Conservation (phyloP, 2,329 filamentous ascomycete genomes). For the Monosporascus cannonballus region DNA sequence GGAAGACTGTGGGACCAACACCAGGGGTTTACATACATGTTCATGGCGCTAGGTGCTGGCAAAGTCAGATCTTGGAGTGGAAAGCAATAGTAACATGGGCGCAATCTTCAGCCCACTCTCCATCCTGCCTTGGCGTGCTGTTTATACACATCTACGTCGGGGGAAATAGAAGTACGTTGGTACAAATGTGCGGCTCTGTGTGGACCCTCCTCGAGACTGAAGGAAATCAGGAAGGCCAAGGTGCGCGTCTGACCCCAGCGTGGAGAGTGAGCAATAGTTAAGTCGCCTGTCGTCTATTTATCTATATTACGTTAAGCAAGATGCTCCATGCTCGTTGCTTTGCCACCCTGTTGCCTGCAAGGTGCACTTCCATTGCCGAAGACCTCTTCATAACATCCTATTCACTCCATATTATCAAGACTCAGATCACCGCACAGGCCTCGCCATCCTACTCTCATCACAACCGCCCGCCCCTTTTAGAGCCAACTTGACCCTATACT, state of each 20-base stretch:
- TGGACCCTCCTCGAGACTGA: not conserved
- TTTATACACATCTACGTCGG: not conserved
- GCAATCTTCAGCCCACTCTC: not conserved
- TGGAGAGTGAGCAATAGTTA: not conserved
- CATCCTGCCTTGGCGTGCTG: not conserved
- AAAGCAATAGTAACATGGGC: not conserved
- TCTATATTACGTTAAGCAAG: not conserved
- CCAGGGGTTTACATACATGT: not conserved
- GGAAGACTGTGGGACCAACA: not conserved
- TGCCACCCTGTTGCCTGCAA: constrained; percentile 2
- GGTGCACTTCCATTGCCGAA: not conserved
- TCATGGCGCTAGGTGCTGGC: not conserved
- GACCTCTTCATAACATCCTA: not conserved
- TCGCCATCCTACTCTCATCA: not conserved
- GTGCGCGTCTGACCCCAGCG: not conserved
- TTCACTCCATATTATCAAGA: not conserved
- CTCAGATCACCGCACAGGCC: not conserved
- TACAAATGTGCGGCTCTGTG: constrained; percentile 3
- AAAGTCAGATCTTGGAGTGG: not conserved
- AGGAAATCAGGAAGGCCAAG: not conserved
- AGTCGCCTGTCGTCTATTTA: not conserved
- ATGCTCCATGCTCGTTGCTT: constrained; percentile 2
- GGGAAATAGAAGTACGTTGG: not conserved
- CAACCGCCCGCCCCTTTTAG: not conserved
- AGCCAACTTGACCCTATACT: not conserved